phyloP scores from a whole-genome alignment of 2,329 filamentous ascomycete genomes.

The Verticillium nubilum region DNA sequence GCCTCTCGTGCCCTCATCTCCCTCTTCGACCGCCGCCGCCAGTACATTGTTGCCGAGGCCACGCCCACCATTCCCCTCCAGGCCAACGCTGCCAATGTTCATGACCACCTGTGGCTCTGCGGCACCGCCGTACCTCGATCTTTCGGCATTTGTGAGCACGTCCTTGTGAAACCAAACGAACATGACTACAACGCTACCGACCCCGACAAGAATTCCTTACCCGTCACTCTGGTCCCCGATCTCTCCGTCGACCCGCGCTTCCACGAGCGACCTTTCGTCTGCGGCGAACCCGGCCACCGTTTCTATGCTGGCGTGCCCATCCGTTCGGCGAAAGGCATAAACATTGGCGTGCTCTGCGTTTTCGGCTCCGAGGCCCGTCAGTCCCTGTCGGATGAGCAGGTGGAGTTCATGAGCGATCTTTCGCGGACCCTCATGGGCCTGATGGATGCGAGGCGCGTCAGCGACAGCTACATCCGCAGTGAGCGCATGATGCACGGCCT shows the following conservation, averaged over 20 bases:
- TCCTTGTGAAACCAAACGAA: slow-evolving; percentile 10
- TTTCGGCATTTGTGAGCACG: slow-evolving; percentile 22
- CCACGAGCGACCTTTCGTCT: slow-evolving; percentile 18
- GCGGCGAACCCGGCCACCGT: slow-evolving; percentile 15
- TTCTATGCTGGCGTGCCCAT: slow-evolving; percentile 40
- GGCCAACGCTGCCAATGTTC: slow-evolving; percentile 15
- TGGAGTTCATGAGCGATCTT: slow-evolving; percentile 21
- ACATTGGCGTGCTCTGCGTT: slow-evolving; percentile 36
- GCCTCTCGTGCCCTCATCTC: slow-evolving; percentile 37
- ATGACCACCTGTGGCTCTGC: slow-evolving; percentile 17
- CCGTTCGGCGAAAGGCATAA: slow-evolving; percentile 30
- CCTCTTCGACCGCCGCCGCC: slow-evolving; percentile 40
- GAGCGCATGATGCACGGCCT: slow-evolving; percentile 31
- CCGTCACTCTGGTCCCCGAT: slow-evolving; percentile 28
- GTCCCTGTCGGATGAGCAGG: slow-evolving; percentile 20
- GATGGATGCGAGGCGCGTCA: slow-evolving; percentile 25
- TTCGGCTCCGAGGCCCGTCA: slow-evolving; percentile 18
- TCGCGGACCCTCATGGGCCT: slow-evolving; percentile 30
- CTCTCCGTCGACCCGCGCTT: slow-evolving; percentile 26
- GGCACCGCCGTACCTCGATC: slow-evolving; percentile 23
- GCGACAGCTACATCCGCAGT: slow-evolving; percentile 23
- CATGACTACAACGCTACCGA: neutral
- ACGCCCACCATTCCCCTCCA: slow-evolving; percentile 33
- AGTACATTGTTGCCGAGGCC: slow-evolving; percentile 47
- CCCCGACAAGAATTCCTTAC: slow-evolving; percentile 15